Percentiles rank a stretch among this genome's conserved stretches.
Conservation (phyloP, 2,329 filamentous ascomycete genomes). For the Aspergillus sp. region DNA sequence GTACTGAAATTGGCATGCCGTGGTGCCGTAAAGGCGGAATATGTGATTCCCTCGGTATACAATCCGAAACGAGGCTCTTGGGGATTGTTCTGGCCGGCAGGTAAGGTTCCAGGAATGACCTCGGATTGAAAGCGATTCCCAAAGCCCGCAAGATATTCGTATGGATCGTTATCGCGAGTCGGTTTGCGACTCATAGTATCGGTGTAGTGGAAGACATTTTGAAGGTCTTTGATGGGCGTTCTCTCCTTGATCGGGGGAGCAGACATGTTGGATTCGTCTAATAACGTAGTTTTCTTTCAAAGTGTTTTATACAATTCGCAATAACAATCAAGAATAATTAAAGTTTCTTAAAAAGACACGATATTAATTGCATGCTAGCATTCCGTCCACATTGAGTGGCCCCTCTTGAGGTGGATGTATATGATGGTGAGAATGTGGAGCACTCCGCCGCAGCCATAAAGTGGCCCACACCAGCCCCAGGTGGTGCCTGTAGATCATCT, state of each 20-base stretch:
- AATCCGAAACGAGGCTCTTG: slow-evolving; percentile 30
- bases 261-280: slow-evolving; percentile 20
- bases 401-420: no score
- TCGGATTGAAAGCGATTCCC: slow-evolving; percentile 31
- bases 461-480: no score
- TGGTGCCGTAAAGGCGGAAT: slow-evolving; percentile 26
- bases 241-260: slow-evolving; percentile 18
- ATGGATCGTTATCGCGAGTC: slow-evolving; percentile 28
- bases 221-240: slow-evolving; percentile 23
- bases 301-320: no score
- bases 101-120: slow-evolving; percentile 30
- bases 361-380: no score
- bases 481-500: no score
- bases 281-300: no score
- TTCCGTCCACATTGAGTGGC: no score
- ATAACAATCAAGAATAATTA: no score
- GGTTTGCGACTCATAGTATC: slow-evolving; percentile 27
- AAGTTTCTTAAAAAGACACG: no score
- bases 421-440: no score
- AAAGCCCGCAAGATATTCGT: slow-evolving; percentile 29
- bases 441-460: no score
- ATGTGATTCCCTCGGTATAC: slow-evolving; percentile 30
- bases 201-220: slow-evolving; percentile 30
- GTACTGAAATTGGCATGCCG: slow-evolving; percentile 26
- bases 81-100: slow-evolving; percentile 31